Evolutionary conservation across 495 filamentous ascomycete species (phyloP).

Genomic region (Aspergillus mulundensis): DNA sequence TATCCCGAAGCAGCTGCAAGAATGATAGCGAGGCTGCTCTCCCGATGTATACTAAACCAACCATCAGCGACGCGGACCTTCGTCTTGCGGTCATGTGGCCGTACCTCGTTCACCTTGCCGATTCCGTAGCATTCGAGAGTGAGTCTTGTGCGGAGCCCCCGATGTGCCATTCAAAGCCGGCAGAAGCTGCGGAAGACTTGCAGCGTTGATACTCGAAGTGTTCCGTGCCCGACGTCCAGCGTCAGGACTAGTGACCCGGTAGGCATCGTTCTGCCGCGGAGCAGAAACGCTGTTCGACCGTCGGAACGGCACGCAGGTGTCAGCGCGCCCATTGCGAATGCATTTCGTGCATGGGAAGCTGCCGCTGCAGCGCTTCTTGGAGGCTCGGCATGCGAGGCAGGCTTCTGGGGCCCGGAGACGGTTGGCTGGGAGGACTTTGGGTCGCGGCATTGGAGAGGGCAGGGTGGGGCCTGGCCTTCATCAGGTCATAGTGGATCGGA

Average conservation of each 20-base stretch:
- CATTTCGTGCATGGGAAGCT: constrained; percentile 39
- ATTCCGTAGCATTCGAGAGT: constrained; percentile 37
- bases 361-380: constrained; percentile 42
- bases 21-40: constrained; percentile 41
- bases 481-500: not conserved
- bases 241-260: not conserved
- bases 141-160: constrained; percentile 34
- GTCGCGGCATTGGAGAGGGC: constrained; percentile 30
- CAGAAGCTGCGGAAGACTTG: not conserved
- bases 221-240: not conserved
- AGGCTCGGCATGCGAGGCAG: constrained; percentile 33
- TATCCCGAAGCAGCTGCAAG: constrained; percentile 39
- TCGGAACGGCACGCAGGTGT: constrained; percentile 27
- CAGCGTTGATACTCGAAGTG: not conserved
- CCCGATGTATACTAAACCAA: constrained; percentile 33
- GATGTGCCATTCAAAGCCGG: constrained; percentile 19
- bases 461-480: not conserved
- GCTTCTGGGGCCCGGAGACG: constrained; percentile 34
- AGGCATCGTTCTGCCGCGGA: not conserved
- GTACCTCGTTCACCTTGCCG: constrained; percentile 36
- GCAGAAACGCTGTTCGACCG: not conserved
- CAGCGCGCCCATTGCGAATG: constrained; percentile 27
- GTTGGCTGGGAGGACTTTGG: constrained; percentile 35
- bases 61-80: not conserved
- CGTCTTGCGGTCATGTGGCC: not conserved